These are phyloP conservation scores for Daucus carota DNA, from an alignment of 129 eudicot species.

Conservation along the genomic window DNA sequence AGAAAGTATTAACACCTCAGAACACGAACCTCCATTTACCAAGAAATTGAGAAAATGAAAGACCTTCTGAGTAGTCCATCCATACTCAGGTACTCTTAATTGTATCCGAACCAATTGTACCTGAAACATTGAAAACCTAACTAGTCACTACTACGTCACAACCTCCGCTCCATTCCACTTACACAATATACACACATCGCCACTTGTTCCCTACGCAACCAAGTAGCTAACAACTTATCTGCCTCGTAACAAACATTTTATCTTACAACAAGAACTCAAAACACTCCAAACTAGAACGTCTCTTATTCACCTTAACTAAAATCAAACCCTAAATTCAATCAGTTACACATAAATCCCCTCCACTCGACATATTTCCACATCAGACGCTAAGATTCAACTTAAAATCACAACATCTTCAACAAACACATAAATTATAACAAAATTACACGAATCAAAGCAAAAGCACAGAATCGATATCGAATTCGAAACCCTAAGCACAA, in stretches of 20 bases:
- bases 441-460: not conserved
- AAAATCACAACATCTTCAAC: not conserved
- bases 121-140: constrained; percentile 21
- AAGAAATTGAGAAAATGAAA: constrained; percentile 88
- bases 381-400: not conserved
- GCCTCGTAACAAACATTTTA: not conserved
- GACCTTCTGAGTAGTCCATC: constrained; percentile 97
- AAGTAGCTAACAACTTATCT: not conserved
- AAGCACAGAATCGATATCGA: not conserved
- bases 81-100: constrained; percentile 86
- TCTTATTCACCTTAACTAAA: not conserved
- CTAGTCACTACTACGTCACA: not conserved
- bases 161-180: not conserved
- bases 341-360: not conserved
- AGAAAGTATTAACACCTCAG: not conserved
- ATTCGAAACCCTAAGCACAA: not conserved
- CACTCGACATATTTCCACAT: not conserved
- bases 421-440: not conserved
- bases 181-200: not conserved
- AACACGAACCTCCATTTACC: constrained; percentile 77
- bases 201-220: not conserved
- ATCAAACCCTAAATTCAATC: not conserved
- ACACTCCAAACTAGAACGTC: not conserved
- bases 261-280: not conserved
- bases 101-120: constrained; percentile 86